phyloP scores from a whole-genome alignment of 345 rosid genomes.

The Citrus inodora region DNA sequence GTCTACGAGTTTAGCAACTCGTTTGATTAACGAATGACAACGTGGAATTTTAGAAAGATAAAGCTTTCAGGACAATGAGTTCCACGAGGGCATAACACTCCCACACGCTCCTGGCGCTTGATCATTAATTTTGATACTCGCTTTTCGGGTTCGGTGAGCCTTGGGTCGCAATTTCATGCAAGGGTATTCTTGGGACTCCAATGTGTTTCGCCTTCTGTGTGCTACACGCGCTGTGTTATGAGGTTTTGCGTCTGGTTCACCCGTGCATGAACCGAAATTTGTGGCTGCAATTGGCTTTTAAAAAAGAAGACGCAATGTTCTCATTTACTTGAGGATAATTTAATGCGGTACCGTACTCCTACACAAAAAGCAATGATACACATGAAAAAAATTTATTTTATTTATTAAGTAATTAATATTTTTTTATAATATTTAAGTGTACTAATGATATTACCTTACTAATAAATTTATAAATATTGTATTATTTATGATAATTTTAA shows the following conservation, averaged over 20 bases:
- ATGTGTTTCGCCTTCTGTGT: background rate
- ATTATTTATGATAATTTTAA: no score
- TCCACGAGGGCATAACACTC: background rate
- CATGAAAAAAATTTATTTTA: no score
- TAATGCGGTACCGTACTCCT: no score
- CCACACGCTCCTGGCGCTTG: background rate
- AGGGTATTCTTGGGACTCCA: background rate
- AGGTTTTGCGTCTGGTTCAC: background rate
- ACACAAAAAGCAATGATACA: no score
- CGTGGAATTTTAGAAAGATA: background rate
- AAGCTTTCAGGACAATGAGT: background rate
- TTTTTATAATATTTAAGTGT: no score
- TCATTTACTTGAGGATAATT: no score
- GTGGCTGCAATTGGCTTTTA: background rate
- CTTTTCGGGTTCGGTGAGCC: background rate
- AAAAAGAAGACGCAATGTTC: no score
- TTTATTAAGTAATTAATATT: no score
- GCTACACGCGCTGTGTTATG: background rate
- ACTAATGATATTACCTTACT: accelerated
- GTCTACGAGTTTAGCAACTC: background rate
- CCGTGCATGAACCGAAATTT: background rate
- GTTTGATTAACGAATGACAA: background rate
- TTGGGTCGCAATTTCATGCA: no score
- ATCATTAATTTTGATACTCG: background rate
- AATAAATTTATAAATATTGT: no score